Conservation (phyloP, 768 basidiomycete species). For the Chalciporus piperatus region DNA sequence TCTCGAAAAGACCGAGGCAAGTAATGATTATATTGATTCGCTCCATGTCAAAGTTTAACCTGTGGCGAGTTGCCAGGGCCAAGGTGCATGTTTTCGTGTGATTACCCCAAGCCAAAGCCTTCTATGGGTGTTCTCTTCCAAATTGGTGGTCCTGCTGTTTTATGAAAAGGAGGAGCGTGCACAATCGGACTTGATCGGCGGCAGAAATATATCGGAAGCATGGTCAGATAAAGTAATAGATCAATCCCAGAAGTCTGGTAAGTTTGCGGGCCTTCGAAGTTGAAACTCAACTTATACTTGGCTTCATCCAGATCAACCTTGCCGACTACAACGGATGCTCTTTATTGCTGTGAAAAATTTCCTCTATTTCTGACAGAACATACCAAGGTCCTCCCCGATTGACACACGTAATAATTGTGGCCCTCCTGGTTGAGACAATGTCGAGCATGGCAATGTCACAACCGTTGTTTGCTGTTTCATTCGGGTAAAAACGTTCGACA, state of each 20-base stretch:
- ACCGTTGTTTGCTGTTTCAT: neutral
- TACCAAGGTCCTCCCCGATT: slow-evolving; percentile 4
- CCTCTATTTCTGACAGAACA: slow-evolving; percentile 25
- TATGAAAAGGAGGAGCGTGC: slow-evolving; percentile 5
- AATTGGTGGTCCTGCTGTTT: neutral
- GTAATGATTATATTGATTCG: too few relatives aligned
- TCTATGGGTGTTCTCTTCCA: slow-evolving; percentile 1
- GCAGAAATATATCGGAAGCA: slow-evolving; percentile 26
- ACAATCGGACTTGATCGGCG: slow-evolving; percentile 36
- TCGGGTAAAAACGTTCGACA: neutral
- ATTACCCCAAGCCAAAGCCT: neutral
- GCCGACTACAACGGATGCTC: slow-evolving; percentile 30
- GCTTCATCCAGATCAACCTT: slow-evolving; percentile 24
- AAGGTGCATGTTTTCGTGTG: slow-evolving; percentile 15
- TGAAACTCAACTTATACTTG: slow-evolving; percentile 30
- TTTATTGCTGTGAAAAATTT: slow-evolving; percentile 19
- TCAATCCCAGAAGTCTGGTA: slow-evolving; percentile 24
- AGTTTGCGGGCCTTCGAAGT: slow-evolving; percentile 30
- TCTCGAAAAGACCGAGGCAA: too few relatives aligned
- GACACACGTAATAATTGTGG: slow-evolving; percentile 20
- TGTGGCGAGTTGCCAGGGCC: slow-evolving; percentile 2
- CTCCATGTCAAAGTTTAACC: neutral
- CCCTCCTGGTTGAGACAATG: slow-evolving; percentile 7
- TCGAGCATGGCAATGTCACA: neutral
- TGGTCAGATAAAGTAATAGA: slow-evolving; percentile 31